These are phyloP conservation scores for Trebouxia sp. DNA, from an alignment of 139 green algal species.

Conservation along the genomic window DNA sequence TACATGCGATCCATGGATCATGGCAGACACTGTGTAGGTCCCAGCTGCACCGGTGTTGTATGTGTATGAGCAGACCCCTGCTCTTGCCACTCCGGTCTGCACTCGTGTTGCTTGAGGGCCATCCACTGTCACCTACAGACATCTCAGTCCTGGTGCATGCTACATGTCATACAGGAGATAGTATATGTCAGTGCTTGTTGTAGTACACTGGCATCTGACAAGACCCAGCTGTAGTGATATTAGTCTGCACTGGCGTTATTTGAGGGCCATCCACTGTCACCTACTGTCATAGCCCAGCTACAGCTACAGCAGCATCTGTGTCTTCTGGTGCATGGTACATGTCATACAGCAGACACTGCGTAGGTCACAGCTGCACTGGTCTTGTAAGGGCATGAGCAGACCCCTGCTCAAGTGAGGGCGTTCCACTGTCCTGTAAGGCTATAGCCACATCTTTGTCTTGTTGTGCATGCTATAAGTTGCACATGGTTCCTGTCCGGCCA, in stretches of 20 bases:
- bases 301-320: no score
- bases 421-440: no score
- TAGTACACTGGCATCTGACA: no score
- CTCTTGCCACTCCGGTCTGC: not conserved
- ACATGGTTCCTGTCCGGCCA: no score
- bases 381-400: no score
- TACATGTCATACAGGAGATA: not conserved
- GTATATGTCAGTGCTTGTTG: not conserved
- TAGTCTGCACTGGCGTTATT: constrained; percentile 5
- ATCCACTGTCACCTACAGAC: constrained; percentile 31
- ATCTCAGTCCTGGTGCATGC: not conserved
- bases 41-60: constrained; percentile 31
- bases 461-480: no score
- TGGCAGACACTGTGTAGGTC: constrained; percentile 32
- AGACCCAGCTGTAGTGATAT: not conserved
- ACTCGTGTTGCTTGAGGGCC: constrained; percentile 28
- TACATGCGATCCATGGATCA: constrained; percentile 19
- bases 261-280: constrained; percentile 33
- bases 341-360: not conserved
- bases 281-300: not conserved
- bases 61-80: constrained; percentile 5
- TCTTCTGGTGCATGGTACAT: not conserved
- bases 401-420: no score
- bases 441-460: no score
- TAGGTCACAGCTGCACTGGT: no score